A percentile compares a stretch with the other conserved stretches of the same genome.
Evolutionary conservation across 179 eudicot genomes (phyloP).

Genomic region (Beta lomatogona): DNA sequence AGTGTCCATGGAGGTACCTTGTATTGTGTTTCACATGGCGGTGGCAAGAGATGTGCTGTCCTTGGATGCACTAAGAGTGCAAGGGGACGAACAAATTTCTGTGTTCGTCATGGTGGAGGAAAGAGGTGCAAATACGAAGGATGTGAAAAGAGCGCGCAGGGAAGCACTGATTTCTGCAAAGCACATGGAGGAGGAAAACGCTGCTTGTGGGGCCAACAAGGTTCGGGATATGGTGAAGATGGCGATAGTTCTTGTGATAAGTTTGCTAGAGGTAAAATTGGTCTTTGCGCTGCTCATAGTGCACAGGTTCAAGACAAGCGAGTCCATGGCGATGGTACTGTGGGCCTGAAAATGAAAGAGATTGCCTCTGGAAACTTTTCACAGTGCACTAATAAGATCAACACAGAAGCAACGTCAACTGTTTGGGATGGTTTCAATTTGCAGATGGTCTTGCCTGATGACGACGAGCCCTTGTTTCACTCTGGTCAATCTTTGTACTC

Average conservation of each 20-base stretch:
- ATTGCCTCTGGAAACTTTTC: not conserved
- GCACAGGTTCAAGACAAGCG: conserved; percentile 45
- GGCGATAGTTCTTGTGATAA: conserved; percentile 50
- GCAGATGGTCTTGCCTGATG: conserved; percentile 17
- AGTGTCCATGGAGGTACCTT: conserved; percentile 74
- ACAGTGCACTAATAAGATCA: not conserved
- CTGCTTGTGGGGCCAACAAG: conserved; percentile 61
- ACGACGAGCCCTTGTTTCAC: not conserved
- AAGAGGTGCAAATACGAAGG: conserved; percentile 59
- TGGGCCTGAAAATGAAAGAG: conserved; percentile 38
- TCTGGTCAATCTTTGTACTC: conserved; percentile 10
- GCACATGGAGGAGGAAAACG: conserved; percentile 78
- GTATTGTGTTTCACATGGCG: conserved; percentile 77
- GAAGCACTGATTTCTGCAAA: conserved; percentile 73
- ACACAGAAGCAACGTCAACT: conserved; percentile 3
- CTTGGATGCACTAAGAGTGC: conserved; percentile 65
- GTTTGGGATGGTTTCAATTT: conserved; percentile 10
- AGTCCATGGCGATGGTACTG: conserved; percentile 32
- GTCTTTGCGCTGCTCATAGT: conserved; percentile 62
- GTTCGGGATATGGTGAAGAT: conserved; percentile 38
- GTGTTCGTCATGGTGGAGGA: conserved; percentile 82
- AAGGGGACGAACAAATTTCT: conserved; percentile 57
- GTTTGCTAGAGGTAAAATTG: conserved; percentile 66
- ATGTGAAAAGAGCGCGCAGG: conserved; percentile 78
- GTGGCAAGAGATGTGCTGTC: conserved; percentile 67